Percentiles rank a stretch among this genome's conserved stretches.
Conservation (phyloP, 2,329 filamentous ascomycete genomes). For the Plenodomus lindquistii region DNA sequence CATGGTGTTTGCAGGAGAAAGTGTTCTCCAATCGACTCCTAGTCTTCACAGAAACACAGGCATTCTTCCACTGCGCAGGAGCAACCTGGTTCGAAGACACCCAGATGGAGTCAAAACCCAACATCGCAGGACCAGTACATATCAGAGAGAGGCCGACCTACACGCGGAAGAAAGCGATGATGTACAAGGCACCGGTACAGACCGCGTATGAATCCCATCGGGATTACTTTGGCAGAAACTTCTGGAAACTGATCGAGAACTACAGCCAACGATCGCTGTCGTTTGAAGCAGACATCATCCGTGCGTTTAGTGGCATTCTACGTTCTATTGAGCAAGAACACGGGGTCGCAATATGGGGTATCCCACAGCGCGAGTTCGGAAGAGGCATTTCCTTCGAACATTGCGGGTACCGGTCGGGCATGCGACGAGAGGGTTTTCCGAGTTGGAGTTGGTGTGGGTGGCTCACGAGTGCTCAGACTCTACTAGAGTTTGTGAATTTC, state of each 20-base stretch:
- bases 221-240: background rate
- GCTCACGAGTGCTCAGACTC: background rate
- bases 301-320: conserved; percentile 7
- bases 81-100: conserved; percentile 6
- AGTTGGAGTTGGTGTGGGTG: conserved; percentile 14
- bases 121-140: background rate
- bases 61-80: conserved; percentile 2
- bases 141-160: background rate
- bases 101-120: conserved; percentile 1
- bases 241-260: background rate
- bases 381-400: background rate
- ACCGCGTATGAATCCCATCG: conserved; percentile 1
- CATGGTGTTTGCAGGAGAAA: conserved; percentile 13
- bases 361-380: background rate
- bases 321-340: conserved; percentile 1
- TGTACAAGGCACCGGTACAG: background rate
- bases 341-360: conserved; percentile 5
- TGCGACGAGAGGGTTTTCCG: conserved; percentile 3
- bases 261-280: conserved; percentile 7
- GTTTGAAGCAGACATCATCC: conserved; percentile 5
- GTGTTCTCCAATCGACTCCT: conserved; percentile 6
- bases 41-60: conserved; percentile 1
- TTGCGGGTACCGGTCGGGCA: background rate
- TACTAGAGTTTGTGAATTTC: background rate
- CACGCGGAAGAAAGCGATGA: background rate